A percentile compares a stretch with the other conserved stretches of the same genome.
These are phyloP conservation scores for Phytopythium chamaehyphon DNA, from an alignment of 352 stramenopile species.

Conservation along the genomic window DNA sequence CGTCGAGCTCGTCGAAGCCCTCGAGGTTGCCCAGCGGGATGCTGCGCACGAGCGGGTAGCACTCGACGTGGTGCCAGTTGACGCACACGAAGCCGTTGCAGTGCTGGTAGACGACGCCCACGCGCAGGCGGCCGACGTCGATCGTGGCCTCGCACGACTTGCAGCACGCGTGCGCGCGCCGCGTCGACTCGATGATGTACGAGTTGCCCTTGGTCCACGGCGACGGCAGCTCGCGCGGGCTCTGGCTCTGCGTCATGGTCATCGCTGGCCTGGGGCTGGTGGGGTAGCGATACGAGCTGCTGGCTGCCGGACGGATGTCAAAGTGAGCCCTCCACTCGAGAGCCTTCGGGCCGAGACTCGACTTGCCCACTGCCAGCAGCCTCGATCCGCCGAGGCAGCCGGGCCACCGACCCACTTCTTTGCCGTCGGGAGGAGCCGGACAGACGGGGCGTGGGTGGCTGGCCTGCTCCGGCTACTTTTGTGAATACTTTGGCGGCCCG, in stretches of 20 bases:
- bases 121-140: conserved; percentile 55
- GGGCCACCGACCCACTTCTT: background rate
- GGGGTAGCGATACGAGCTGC: background rate
- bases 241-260: conserved; percentile 23
- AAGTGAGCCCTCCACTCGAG: background rate
- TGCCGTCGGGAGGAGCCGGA: background rate
- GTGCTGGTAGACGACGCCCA: conserved; percentile 79
- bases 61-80: conserved; percentile 84
- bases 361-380: background rate
- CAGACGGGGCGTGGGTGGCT: background rate
- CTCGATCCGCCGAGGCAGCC: background rate
- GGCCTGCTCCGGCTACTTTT: too few species aligned
- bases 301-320: background rate
- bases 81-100: conserved; percentile 82
- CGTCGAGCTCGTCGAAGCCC: conserved; percentile 60
- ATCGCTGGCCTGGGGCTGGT: background rate
- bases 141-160: conserved; percentile 72
- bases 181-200: conserved; percentile 78
- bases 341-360: background rate
- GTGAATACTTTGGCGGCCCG: too few species aligned
- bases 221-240: conserved; percentile 27
- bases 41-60: conserved; percentile 51
- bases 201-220: conserved; percentile 75
- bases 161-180: conserved; percentile 65
- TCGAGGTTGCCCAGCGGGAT: conserved; percentile 67